These are phyloP conservation scores for Apiospora phragmitis DNA, from an alignment of 2,329 filamentous ascomycete species.

Conservation along the genomic window DNA sequence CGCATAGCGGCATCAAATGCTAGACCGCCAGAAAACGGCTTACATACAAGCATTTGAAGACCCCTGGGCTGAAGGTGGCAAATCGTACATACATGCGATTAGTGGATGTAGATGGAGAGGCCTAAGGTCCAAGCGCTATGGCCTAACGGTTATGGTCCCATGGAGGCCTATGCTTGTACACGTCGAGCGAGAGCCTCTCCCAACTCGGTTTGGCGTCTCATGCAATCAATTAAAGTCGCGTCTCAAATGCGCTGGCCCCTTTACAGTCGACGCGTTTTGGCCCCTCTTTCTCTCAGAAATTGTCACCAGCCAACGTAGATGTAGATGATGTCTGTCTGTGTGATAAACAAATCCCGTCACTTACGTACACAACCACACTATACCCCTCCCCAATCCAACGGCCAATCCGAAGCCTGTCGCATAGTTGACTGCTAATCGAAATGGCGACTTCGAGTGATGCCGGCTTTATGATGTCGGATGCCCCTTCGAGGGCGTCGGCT, in stretches of 20 bases:
- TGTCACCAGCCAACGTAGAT: background rate
- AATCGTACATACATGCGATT: background rate
- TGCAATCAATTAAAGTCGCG: slow-evolving; percentile 12
- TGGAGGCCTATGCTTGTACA: background rate
- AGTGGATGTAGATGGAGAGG: background rate
- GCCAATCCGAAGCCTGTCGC: background rate
- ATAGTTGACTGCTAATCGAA: slow-evolving; percentile 10
- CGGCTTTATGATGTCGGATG: slow-evolving; percentile 60
- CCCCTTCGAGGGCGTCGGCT: slow-evolving; percentile 41
- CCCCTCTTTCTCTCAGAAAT: slow-evolving; percentile 12
- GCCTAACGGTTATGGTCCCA: too few species aligned
- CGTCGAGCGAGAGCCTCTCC: background rate
- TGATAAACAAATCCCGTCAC: background rate
- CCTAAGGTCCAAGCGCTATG: background rate
- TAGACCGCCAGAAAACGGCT: background rate
- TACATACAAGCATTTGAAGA: background rate
- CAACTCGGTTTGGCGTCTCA: background rate
- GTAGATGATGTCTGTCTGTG: background rate
- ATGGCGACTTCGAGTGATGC: slow-evolving; percentile 58
- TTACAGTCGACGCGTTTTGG: slow-evolving; percentile 1
- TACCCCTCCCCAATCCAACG: background rate
- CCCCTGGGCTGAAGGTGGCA: background rate
- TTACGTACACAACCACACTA: background rate
- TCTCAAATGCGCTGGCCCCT: background rate
- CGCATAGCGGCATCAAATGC: background rate